A percentile compares a stretch with the other conserved stretches of the same genome.
These are phyloP conservation scores for Kockovaella imperatae DNA, from an alignment of 768 basidiomycete genomes.

Conservation along the genomic window DNA sequence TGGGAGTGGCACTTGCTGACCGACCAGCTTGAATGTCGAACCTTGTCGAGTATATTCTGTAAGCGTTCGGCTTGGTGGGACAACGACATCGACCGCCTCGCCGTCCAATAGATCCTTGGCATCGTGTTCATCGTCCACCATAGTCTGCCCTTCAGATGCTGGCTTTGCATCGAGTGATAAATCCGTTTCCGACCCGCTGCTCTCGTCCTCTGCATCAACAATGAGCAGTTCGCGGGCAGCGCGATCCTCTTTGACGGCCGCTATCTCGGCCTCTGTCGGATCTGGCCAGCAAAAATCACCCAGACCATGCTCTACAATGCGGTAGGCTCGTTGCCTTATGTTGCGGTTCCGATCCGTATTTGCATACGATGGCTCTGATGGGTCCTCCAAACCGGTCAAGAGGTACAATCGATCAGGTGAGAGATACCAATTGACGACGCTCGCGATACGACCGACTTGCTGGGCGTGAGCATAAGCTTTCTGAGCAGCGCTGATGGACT, in stretches of 20 bases:
- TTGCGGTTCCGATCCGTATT: conserved; percentile 14
- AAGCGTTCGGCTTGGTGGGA: conserved; percentile 11
- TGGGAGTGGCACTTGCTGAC: conserved; percentile 4
- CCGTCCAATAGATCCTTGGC: not conserved
- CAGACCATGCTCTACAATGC: conserved; percentile 25
- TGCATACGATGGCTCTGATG: conserved; percentile 19
- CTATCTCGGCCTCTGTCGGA: conserved; percentile 5
- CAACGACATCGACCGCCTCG: not conserved
- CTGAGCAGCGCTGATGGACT: not conserved
- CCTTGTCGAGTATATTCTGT: conserved; percentile 31
- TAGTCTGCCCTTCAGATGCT: not conserved
- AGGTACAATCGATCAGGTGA: conserved; percentile 35
- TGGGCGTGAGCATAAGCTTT: conserved; percentile 5
- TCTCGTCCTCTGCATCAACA: too few relatives aligned
- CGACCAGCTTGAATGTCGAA: conserved; percentile 22
- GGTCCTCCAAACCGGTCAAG: conserved; percentile 37
- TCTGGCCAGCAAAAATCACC: conserved; percentile 24
- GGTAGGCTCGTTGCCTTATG: conserved; percentile 25
- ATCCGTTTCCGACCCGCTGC: conserved; percentile 1
- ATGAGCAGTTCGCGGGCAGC: not conserved
- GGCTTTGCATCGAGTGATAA: not conserved
- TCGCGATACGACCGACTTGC: conserved; percentile 16
- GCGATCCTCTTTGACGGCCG: not conserved
- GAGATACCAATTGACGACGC: conserved; percentile 21
- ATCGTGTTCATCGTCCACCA: not conserved